Base-by-base conservation (phyloP, 2,329 filamentous ascomycete species). In the Epichloe coenophiala region DNA sequence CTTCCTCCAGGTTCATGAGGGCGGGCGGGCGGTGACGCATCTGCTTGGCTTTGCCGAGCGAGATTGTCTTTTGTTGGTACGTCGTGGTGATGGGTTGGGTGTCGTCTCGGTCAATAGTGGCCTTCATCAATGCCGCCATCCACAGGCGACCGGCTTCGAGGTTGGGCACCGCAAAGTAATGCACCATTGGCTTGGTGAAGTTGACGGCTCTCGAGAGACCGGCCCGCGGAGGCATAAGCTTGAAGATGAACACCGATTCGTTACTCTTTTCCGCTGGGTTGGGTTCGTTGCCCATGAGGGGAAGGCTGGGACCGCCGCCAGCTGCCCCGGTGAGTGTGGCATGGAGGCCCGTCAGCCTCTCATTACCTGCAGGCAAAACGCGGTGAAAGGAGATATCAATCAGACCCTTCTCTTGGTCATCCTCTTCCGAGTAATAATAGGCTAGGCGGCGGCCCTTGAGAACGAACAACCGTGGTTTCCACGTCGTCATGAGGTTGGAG, bases 71-170 rank as follows among this genome's bases (percentile, higher is more conserved):
- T 64, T 96, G 90, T 63, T 95, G 91, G 68, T 97, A 97, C 3
- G 89, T 95, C 3, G 87, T 93, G 19, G 88, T 89, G 53, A 95
- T 83, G 9, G 84, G 80, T 54, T 85, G 78, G 4, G 78, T 78
- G 60, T 85, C 81, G 59, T 98, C 93, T 54, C 91, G 84, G 63
- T 97, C 91, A 59, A 98, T 98, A 1, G 93, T 98, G 11, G 93
- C 93, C 70, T 98, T 98, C 88, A 98, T 95, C 48, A 98, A 72
- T 5, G 93, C 93, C 4, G 89, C 93, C 93, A 98, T 98, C 93
- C 93, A 98, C 40, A 94, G 72, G 12, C 93, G 82, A 15, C 93
- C 93, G 62, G 93, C 81, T 59, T 88, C 82, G 52, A 96, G 72
- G 59, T 86, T 95, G 48, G 94, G 90, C 21, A 96, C 89, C 5